These are phyloP conservation scores for Ramaria sp. DNA, from an alignment of 768 basidiomycete species.

Conservation along the genomic window DNA sequence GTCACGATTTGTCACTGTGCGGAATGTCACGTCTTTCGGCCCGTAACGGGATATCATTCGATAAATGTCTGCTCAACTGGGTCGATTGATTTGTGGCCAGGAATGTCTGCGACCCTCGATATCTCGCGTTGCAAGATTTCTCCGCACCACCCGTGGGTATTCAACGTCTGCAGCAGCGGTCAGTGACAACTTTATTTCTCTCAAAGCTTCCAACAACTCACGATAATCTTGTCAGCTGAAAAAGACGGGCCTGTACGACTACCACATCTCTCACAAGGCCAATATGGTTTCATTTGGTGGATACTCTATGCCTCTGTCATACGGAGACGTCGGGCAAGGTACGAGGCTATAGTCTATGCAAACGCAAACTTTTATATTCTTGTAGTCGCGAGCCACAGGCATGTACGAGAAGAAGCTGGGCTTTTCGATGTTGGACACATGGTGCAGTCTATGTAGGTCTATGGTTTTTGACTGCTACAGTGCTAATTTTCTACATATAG, in stretches of 20 bases:
- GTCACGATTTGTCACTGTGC: too few relatives aligned
- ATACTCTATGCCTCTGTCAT: slow-evolving; percentile 86
- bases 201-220: too few relatives aligned
- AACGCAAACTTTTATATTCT: background rate
- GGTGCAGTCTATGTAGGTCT: slow-evolving; percentile 77
- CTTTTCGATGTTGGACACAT: slow-evolving; percentile 98
- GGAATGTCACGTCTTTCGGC: too few relatives aligned
- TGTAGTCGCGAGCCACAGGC: slow-evolving; percentile 79
- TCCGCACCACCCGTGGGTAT: background rate
- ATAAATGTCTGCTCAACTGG: too few relatives aligned
- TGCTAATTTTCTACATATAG: slow-evolving; percentile 25
- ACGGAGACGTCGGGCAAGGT: slow-evolving; percentile 77
- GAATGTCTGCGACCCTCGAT: too few relatives aligned
- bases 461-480: background rate
- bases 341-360: slow-evolving; percentile 14
- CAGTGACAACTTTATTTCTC: background rate
- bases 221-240: slow-evolving; percentile 24
- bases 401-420: slow-evolving; percentile 73
- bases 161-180: background rate
- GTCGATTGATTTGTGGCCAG: background rate
- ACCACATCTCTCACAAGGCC: slow-evolving; percentile 70
- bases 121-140: too few relatives aligned
- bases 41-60: too few relatives aligned
- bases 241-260: slow-evolving; percentile 79
- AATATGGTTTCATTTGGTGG: slow-evolving; percentile 98